phyloP scores from a whole-genome alignment of 2,329 filamentous ascomycete species.

The Penicillium sp. region DNA sequence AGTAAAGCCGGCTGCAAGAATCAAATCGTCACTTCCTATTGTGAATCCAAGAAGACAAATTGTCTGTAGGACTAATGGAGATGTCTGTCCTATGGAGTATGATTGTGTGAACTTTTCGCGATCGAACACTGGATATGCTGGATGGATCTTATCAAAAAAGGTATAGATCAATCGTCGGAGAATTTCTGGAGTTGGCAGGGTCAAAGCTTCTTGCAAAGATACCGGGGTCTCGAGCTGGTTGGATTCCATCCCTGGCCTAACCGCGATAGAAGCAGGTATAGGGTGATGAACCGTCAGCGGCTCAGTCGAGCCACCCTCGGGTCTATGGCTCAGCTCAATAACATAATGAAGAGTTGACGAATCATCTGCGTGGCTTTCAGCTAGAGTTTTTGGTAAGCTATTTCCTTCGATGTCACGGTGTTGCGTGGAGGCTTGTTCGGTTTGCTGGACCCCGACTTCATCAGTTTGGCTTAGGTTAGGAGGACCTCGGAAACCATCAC shows the following conservation, averaged over 20 bases:
- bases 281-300: slow-evolving; percentile 22
- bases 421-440: background rate
- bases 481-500: background rate
- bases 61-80: slow-evolving; percentile 22
- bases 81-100: slow-evolving; percentile 18
- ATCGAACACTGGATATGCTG: slow-evolving; percentile 26
- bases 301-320: slow-evolving; percentile 16
- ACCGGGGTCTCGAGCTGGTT: slow-evolving; percentile 6
- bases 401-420: background rate
- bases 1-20: slow-evolving; percentile 21
- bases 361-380: background rate
- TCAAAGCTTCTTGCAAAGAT: slow-evolving; percentile 14
- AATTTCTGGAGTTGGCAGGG: slow-evolving; percentile 17
- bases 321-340: slow-evolving; percentile 22
- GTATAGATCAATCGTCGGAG: slow-evolving; percentile 23
- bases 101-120: slow-evolving; percentile 19
- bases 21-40: slow-evolving; percentile 14
- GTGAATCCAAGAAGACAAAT: slow-evolving; percentile 16
- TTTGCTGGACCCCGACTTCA: background rate
- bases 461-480: background rate
- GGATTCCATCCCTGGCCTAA: slow-evolving; percentile 14
- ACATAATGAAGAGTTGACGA: slow-evolving; percentile 24
- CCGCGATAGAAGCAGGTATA: slow-evolving; percentile 21
- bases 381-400: background rate
- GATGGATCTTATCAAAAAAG: slow-evolving; percentile 27